Evolutionary conservation across 768 basidiomycete genomes (phyloP), one percentile per base, ranked within the genome.

Genomic region (Tricholoma flavovirens): DNA sequence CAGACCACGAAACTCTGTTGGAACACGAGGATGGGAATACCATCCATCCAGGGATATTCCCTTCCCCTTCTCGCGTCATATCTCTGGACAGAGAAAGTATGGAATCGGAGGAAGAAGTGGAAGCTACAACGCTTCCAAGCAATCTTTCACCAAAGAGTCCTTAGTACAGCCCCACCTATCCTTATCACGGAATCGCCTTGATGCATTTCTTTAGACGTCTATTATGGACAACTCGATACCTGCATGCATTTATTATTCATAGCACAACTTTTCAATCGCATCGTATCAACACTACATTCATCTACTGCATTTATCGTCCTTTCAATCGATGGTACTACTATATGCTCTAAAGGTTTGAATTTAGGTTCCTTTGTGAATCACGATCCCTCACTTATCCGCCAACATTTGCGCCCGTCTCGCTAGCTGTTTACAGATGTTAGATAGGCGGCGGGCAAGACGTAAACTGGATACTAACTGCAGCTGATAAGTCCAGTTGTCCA

Each of bases 401-500:
- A 82, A 77, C 64, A 73, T 77, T 67, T 92, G 89, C 1, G 90
- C 89, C 22, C 90, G 84, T 68, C 77, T 89, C 19, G 89, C 89
- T 54, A 92, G 70, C 90, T 92, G 45, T n/a, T 45, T 55, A 59
- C 56, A 40, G 42, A 53, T 55, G 53, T 58, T 22, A 14, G 19
- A 52, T 35, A 24, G 52, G 15, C 26, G 52, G 15, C 26, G 14
- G 9, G 50, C 8, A 52, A 38, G 42, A 52, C 6, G 54, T 30
- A 14, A 54, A 56, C n/a, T 17, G 50, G 57, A 50, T 3, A 78
- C 88, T 76, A 62, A 94, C 89, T 49, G 82, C 87, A 60, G 92
- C 90, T 56, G 93, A 90, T 59, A 94, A 72, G 71, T 93, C 93
- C 71, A 90, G 60, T 64, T 93, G 90, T 32, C 79, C 79, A 3